phyloP scores from a whole-genome alignment of 2,329 filamentous ascomycete species.

The Nemania sp. region DNA sequence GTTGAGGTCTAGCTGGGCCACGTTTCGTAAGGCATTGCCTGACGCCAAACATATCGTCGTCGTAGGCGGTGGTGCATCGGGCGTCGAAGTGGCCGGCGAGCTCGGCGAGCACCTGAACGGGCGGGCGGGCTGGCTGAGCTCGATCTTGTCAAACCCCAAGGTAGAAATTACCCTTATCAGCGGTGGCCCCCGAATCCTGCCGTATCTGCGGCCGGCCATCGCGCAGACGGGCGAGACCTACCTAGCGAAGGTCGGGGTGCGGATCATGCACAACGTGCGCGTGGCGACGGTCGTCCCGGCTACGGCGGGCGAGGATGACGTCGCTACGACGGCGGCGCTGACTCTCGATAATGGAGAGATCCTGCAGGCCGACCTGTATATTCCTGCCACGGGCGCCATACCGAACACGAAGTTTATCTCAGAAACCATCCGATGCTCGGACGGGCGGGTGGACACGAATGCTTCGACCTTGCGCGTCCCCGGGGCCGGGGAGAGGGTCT shows the following conservation, averaged over 20 bases:
- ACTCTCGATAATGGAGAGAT: constrained; percentile 46
- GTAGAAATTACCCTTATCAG: constrained; percentile 52
- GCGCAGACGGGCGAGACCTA: constrained; percentile 47
- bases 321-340: constrained; percentile 41
- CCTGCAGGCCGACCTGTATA: constrained; percentile 52
- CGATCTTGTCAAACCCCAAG: constrained; percentile 41
- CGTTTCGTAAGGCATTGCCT: constrained; percentile 47
- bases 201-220: constrained; percentile 45
- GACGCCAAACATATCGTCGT: constrained; percentile 50
- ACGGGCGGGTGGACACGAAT: constrained; percentile 47
- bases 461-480: constrained; percentile 45
- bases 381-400: constrained; percentile 49
- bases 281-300: constrained; percentile 43
- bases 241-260: constrained; percentile 52
- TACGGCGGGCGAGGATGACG: constrained; percentile 36
- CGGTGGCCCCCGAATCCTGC: constrained; percentile 45
- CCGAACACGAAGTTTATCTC: constrained; percentile 49
- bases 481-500: constrained; percentile 43
- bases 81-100: constrained; percentile 54
- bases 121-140: constrained; percentile 44
- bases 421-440: constrained; percentile 36
- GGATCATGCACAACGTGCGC: constrained; percentile 47
- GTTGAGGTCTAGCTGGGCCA: constrained; percentile 43
- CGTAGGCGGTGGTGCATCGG: constrained; percentile 49
- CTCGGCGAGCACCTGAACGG: constrained; percentile 58